These are phyloP conservation scores for Serendipita sp. DNA, from an alignment of 768 basidiomycete genomes.

Conservation along the genomic window DNA sequence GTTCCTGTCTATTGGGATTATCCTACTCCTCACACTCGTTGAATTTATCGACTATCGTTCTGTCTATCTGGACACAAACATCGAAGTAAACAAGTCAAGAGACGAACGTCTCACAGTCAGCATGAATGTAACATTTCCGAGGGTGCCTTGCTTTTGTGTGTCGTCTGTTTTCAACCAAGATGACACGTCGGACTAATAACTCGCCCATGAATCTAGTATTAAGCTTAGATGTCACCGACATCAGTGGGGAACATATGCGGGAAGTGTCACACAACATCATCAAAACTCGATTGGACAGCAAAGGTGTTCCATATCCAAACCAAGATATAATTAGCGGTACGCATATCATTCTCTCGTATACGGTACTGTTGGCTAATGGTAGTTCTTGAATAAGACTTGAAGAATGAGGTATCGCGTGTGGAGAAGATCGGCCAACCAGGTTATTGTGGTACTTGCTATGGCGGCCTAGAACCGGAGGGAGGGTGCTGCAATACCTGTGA, in stretches of 20 bases:
- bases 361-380: background rate
- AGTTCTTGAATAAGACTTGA: conserved; percentile 37
- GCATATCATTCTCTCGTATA: background rate
- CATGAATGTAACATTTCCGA: conserved; percentile 86
- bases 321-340: conserved; percentile 14
- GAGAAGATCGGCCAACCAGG: conserved; percentile 33
- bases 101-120: conserved; percentile 91
- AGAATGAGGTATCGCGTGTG: conserved; percentile 67
- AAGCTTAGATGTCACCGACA: conserved; percentile 94
- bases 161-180: conserved; percentile 11
- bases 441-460: conserved; percentile 95
- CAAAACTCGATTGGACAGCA: conserved; percentile 56
- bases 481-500: conserved; percentile 97
- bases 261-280: conserved; percentile 79
- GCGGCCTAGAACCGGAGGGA: conserved; percentile 51
- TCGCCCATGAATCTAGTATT: conserved; percentile 40
- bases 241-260: conserved; percentile 85
- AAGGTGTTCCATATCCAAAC: conserved; percentile 42
- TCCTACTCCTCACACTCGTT: conserved; percentile 75
- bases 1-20: conserved; percentile 78
- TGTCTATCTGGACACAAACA: conserved; percentile 73
- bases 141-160: conserved; percentile 94
- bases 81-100: conserved; percentile 84
- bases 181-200: background rate
- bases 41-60: conserved; percentile 93